Base-by-base conservation (phyloP, 371 early-diverging fungal species). In the Coemansia sp. region DNA sequence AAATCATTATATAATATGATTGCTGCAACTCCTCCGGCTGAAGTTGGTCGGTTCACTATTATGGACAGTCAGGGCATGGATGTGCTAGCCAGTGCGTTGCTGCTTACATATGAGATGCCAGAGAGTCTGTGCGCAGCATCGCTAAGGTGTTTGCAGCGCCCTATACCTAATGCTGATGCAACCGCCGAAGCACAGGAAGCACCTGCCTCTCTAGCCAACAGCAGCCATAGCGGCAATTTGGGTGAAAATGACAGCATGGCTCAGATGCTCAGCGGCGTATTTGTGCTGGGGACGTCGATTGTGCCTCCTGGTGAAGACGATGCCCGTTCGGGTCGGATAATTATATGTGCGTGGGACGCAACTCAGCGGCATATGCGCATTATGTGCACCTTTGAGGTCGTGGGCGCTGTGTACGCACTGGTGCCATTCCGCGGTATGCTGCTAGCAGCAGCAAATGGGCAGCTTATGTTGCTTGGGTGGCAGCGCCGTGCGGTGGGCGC, bases 61-160 rank as follows among this genome's bases (percentile, higher is more conserved):
- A 69, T 91, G 6, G 94, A 94, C 63, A 90, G 89, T 56, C 83
- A 85, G 60, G 85, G 88, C 0, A 90, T 89, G 81, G 89, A 92
- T 61, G 46, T 70, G 8, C 53, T 65, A 23, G 67, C 59, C 41
- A 59, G 61, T 15, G 39, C 66, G 70, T 82, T 63, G 65, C 75
- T 61, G 55, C 72, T 17, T 71, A 82, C 62, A 4, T 80, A 23
- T 17, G 69, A 73, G 46, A 72, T 69, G 46, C 72, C 83, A 7
- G 79, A 73, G 54, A 79, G 78, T 46, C 54, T 82, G 55, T 58
- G 66, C 24, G 51, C 41, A 0, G 63, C 64, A 6, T 17, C 63
- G 55, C 52, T 77, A 39, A 23, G 6, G 36, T 40, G 48, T 29
- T 21, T 72, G 60, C n/a, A 2, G 32, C 60, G 60, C 28, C 60